These are phyloP conservation scores for Pezicula rhizophila DNA, from an alignment of 2,329 filamentous ascomycete genomes.

Conservation along the genomic window DNA sequence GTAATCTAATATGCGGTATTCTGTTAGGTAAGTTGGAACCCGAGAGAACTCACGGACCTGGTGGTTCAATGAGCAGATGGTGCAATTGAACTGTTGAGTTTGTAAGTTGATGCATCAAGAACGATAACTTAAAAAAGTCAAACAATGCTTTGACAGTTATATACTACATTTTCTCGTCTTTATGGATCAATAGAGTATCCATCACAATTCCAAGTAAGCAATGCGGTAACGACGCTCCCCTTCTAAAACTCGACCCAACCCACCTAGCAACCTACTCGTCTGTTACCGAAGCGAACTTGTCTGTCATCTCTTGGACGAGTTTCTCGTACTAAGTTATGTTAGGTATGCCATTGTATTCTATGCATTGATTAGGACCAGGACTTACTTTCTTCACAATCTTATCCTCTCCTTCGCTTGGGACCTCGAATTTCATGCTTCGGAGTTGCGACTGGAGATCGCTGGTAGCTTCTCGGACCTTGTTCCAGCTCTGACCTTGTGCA, in stretches of 20 bases:
- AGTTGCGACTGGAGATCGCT: slow-evolving; percentile 78
- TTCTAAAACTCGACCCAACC: neutral
- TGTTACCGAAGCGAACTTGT: slow-evolving; percentile 93
- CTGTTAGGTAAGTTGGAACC: too few species aligned
- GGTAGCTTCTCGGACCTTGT: slow-evolving; percentile 87
- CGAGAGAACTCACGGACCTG: too few species aligned
- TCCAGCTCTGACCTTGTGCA: slow-evolving; percentile 84
- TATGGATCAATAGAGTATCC: neutral
- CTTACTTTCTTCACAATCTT: slow-evolving; percentile 75
- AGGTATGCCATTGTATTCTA: neutral
- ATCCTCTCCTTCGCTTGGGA: slow-evolving; percentile 80
- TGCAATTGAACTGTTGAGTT: too few species aligned
- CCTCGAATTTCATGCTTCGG: slow-evolving; percentile 93
- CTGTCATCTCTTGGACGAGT: slow-evolving; percentile 84
- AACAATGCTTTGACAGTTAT: neutral
- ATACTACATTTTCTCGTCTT: neutral
- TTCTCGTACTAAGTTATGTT: slow-evolving; percentile 68
- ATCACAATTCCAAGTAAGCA: neutral
- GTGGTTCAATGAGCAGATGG: too few species aligned
- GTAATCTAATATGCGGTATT: too few species aligned
- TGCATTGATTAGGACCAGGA: slow-evolving; percentile 7
- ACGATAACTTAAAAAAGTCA: too few species aligned
- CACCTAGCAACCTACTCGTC: slow-evolving; percentile 65
- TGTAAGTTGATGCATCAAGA: too few species aligned
- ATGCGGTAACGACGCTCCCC: neutral